Percentiles rank a stretch among this genome's conserved stretches.
phyloP scores from a whole-genome alignment of 129 eudicot genomes.

The Chrysanthemum lavandulifolium region DNA sequence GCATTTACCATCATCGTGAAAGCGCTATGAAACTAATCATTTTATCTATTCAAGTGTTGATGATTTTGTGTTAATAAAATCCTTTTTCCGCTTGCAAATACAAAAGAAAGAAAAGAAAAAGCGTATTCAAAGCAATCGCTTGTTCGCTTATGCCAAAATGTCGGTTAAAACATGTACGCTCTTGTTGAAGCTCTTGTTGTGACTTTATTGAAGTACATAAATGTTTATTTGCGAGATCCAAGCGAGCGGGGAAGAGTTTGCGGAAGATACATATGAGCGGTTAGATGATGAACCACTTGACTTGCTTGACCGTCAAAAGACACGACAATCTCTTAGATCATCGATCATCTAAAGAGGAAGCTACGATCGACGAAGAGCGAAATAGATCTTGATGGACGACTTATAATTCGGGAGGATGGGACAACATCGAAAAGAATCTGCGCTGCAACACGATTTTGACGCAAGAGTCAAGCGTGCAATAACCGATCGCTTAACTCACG shows the following conservation, averaged over 20 bases:
- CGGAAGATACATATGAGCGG: constrained; percentile 69
- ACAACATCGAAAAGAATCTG: constrained; percentile 31
- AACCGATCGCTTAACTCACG: constrained; percentile 33
- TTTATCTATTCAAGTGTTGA: too few relatives aligned
- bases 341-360: constrained; percentile 50
- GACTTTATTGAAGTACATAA: background rate
- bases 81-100: too few relatives aligned
- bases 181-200: too few relatives aligned
- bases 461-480: constrained; percentile 50
- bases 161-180: too few relatives aligned
- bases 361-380: constrained; percentile 76
- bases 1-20: too few relatives aligned
- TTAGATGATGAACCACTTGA: constrained; percentile 89
- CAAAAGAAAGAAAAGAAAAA: too few relatives aligned
- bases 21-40: too few relatives aligned
- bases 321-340: constrained; percentile 75
- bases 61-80: too few relatives aligned
- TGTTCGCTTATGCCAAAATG: too few relatives aligned
- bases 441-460: constrained; percentile 41
- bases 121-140: too few relatives aligned
- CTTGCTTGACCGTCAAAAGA: constrained; percentile 77
- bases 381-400: constrained; percentile 74
- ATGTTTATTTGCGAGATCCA: constrained; percentile 46
- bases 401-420: constrained; percentile 65
- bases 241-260: constrained; percentile 64